These are phyloP conservation scores for Trichoderma reesei DNA, from an alignment of 495 filamentous ascomycete genomes.

Conservation along the genomic window DNA sequence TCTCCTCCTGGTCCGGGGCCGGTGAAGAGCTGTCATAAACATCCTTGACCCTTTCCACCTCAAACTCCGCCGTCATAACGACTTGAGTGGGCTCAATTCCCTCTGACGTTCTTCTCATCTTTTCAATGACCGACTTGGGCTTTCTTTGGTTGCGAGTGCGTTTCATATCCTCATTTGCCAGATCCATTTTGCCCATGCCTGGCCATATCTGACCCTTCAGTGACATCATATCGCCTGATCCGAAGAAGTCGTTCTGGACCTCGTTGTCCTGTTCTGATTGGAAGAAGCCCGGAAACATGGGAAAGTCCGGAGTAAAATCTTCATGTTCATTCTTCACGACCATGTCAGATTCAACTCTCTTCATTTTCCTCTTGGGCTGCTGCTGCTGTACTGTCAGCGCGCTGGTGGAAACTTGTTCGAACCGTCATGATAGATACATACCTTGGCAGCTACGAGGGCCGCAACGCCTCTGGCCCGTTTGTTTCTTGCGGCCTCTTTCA, in stretches of 20 bases:
- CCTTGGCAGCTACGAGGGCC: not conserved
- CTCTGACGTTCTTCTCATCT: conserved; percentile 58
- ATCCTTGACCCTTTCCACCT: conserved; percentile 41
- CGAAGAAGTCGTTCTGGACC: conserved; percentile 8
- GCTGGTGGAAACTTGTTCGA: not conserved
- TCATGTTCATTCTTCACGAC: conserved; percentile 1
- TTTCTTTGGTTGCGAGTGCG: conserved; percentile 84
- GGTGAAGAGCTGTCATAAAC: conserved; percentile 40
- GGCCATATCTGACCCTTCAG: conserved; percentile 73
- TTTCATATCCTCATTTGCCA: conserved; percentile 65
- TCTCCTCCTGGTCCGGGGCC: conserved; percentile 8
- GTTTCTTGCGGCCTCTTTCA: conserved; percentile 37
- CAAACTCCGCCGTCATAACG: conserved; percentile 51
- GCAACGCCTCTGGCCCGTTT: conserved; percentile 17
- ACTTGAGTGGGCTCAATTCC: conserved; percentile 61
- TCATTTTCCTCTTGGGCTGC: not conserved
- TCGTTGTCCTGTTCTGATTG: conserved; percentile 23
- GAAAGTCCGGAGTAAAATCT: not conserved
- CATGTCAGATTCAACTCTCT: conserved; percentile 1
- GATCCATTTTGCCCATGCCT: conserved; percentile 84
- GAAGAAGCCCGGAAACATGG: conserved; percentile 8
- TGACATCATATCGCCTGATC: conserved; percentile 24
- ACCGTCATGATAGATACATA: not conserved
- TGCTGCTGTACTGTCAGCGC: not conserved
- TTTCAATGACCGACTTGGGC: conserved; percentile 54